Evolutionary conservation across 371 early-diverging fungal species (phyloP).

Genomic region (Fennellomyces sp.): DNA sequence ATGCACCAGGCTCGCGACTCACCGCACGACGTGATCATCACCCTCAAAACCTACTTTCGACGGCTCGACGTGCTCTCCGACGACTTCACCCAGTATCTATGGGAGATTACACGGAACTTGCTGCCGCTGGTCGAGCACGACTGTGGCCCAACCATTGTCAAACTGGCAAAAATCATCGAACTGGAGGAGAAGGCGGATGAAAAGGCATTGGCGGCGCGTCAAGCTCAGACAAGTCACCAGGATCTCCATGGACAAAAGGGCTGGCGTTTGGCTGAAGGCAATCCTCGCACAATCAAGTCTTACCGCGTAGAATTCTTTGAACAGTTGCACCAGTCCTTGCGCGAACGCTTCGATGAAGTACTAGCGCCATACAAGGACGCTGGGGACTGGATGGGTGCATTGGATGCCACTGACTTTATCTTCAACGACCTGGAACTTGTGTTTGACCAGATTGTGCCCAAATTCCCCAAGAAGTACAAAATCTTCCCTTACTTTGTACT

Average conservation of each 20-base stretch:
- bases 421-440: slow-evolving; percentile 89
- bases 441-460: slow-evolving; percentile 83
- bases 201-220: slow-evolving; percentile 64
- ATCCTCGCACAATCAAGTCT: slow-evolving; percentile 68
- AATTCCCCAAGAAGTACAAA: slow-evolving; percentile 89
- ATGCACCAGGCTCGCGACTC: slow-evolving; percentile 76
- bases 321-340: slow-evolving; percentile 70
- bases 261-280: slow-evolving; percentile 58
- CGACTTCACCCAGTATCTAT: slow-evolving; percentile 85
- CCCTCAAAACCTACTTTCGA: slow-evolving; percentile 81
- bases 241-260: slow-evolving; percentile 58
- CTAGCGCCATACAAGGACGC: slow-evolving; percentile 54
- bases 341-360: slow-evolving; percentile 59
- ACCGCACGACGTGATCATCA: slow-evolving; percentile 79
- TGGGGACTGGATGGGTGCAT: slow-evolving; percentile 54
- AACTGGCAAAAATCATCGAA: slow-evolving; percentile 91
- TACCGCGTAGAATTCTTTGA: slow-evolving; percentile 81
- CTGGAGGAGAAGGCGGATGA: slow-evolving; percentile 88
- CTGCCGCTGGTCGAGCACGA: slow-evolving; percentile 75
- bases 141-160: slow-evolving; percentile 75
- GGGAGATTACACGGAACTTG: slow-evolving; percentile 78
- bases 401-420: slow-evolving; percentile 78
- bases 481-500: slow-evolving; percentile 90
- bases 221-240: slow-evolving; percentile 58
- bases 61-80: slow-evolving; percentile 77